Evolutionary conservation across 306 rosid species (phyloP), one percentile per base, ranked within the genome.

Genomic region (Gleditsia sinensis): DNA sequence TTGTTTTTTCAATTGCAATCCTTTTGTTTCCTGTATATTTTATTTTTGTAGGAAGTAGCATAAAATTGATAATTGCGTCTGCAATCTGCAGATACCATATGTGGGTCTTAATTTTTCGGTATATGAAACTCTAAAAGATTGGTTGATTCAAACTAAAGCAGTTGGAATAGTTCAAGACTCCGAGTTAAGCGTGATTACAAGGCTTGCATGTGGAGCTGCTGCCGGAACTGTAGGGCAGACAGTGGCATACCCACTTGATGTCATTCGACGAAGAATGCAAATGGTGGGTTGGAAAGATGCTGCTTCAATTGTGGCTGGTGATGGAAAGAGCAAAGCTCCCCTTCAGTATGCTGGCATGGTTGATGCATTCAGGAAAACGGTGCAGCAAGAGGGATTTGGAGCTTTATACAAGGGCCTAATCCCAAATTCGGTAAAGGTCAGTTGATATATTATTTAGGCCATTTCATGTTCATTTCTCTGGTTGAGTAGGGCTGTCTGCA

Each of bases 371-470:
- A 71, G 82, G 75, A 81, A 85, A 75, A 81, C 88, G 9, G 82
- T 85, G 36, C 82, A 74, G 62, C 84, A 81, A 0, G 88, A 85
- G 63, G 88, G 88, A 48, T 67, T 78, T 34, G 80, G 88, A 19
- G 88, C 88, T 1, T 77, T 85, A 32, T 85, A 85, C 82, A 85
- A 85, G 77, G 88, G 88, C 19, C 60, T 85, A 64, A 76, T 85
- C 51, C 88, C 88, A 51, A 85, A 85, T 53, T 81, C 92, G 12
- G 92, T 90, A 49, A 90, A 90, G 92, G 96, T 89, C 56, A 70
- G 83, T 59, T 77, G 27, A 70, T 58, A 39, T 50, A 16, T 40
- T n/a, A n/a, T n/a, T n/a, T 11, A 17, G 6, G 5, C 37, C 70
- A 55, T 72, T 11, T 66, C 71, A 49, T 14, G 72, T 66, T 64